Base-by-base conservation (phyloP, 2,329 filamentous ascomycete species). In the Fusarium avenaceum region DNA sequence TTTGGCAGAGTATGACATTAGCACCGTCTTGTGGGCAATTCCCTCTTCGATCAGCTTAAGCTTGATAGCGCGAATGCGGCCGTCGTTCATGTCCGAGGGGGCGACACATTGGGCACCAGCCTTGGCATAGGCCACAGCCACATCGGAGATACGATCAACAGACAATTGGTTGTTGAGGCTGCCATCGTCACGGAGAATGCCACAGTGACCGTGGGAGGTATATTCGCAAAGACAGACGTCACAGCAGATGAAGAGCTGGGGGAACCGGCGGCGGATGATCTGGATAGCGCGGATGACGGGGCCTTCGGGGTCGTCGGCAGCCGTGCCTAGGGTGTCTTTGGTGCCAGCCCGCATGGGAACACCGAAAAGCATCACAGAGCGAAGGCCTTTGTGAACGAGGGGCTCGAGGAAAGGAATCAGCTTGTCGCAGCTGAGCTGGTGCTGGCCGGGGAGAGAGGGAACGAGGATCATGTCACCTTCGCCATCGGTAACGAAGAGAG, bases 221-320 rank as follows among this genome's bases (percentile, higher is more conserved):
- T 99, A 99, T 81, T 99, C 96, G 86, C 96, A 99, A 9, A 99
- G 90, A 77, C 96, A 98, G 60, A 99, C 96, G 77, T 99, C 96
- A 63, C 91, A 89, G 71, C 91, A 90, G 74, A 99, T 93, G 82
- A 96, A 98, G 63, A 99, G 87, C 65, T 93, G 89, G 3, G 96
- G 96, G 80, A 97, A 98, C 39, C 89, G 86, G 69, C 92, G 88
- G 72, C 93, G 91, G 58, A 99, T 86, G 30, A 97, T 86, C 50
- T 91, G 91, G 76, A 98, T 97, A 47, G 89, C 87, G 74, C 89
- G 89, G 73, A 98, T 96, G 51, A 98, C 96, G 19, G 96, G 96
- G 38, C 96, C 96, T 69, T 92, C 86, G 35, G 95, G 94, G 77
- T 98, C 95, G 78, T 98, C 96, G 73, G 96, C 96, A 22, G 92